Evolutionary conservation across 148 eudicot species (phyloP), one percentile per base, ranked within the genome.

Genomic region (Persicaria maculosa): DNA sequence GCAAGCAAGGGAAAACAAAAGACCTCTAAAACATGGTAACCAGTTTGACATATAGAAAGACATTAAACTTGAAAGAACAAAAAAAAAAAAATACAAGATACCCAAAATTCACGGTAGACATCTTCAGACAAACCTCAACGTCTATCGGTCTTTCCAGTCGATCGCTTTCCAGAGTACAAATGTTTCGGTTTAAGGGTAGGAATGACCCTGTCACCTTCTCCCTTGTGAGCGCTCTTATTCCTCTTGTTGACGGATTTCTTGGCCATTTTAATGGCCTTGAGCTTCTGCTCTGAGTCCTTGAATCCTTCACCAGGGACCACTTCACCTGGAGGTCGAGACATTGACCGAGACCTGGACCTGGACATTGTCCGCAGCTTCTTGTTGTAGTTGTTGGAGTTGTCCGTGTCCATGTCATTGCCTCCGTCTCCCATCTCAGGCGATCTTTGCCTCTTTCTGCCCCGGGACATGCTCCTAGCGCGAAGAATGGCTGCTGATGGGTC

Each of bases 391-490:
- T 83, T 87, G 45, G 84, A 65, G 17, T 79, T 82, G 31, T 84
- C 88, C 40, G 10, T 77, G 79, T 91, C 98, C 74, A 89, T 22
- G 44, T 88, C 97, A 95, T 89, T 89, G 6, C 81, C 81, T 77
- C 88, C 91, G 48, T 59, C 76, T 48, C 76, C 68, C 11, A 68
- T 58, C 15, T 77, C 86, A 11, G 72, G 36, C 3, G 96, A 91
- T 76, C 98, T 90, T 62, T 91, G 87, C 82, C 98, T 85, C 91
- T 93, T 93, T 40, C 95, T 87, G 15, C 98, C 98, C 76, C 97
- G 85, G 11, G 97, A 89, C 71, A 78, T 83, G 79, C 97, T 93
- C 20, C 91, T 90, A 15, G 90, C 89, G 16, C 98, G 76, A 8
- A 83, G 72, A 15, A 91, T 84, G 5, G 95, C 98, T 54, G 77